A percentile compares a stretch with the other conserved stretches of the same genome.
Conservation (phyloP, 305 asterid genomes). For the Solanum hybrid region DNA sequence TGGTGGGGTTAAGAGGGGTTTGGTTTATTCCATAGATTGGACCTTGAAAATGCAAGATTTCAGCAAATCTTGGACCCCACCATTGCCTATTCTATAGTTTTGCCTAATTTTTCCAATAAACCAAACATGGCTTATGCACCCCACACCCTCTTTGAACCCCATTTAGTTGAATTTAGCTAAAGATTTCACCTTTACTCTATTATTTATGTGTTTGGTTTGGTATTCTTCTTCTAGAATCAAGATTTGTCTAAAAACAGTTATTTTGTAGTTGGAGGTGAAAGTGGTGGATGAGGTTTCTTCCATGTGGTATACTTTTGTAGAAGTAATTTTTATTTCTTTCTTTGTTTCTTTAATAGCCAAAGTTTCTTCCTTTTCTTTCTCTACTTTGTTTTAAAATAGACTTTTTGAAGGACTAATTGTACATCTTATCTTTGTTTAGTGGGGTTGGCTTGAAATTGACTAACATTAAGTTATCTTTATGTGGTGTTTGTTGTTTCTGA, state of each 20-base stretch:
- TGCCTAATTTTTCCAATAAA: constrained; percentile 9
- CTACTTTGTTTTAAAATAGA: constrained; percentile 9
- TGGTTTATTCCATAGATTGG: not conserved
- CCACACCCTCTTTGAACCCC: not conserved
- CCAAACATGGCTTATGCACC: constrained; percentile 1
- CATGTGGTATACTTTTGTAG: constrained; percentile 22
- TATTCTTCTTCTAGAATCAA: constrained; percentile 1
- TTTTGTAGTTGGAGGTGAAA: constrained; percentile 5
- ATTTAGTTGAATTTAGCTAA: not conserved
- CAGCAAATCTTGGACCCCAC: constrained; percentile 27
- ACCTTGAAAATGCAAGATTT: constrained; percentile 21
- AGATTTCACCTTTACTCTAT: not conserved
- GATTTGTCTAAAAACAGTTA: not conserved
- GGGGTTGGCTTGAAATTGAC: constrained; percentile 9
- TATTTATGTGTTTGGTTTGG: not conserved
- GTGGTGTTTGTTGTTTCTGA: constrained; percentile 23
- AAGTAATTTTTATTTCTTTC: constrained; percentile 7
- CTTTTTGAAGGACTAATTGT: constrained; percentile 17
- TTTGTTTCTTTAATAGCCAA: constrained; percentile 15
- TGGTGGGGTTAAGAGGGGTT: not conserved
- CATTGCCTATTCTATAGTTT: not conserved
- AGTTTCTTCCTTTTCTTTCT: constrained; percentile 10
- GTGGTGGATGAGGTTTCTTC: constrained; percentile 19
- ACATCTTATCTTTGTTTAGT: not conserved
- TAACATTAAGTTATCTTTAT: constrained; percentile 7